These are phyloP conservation scores for Diplodia seriata DNA, from an alignment of 2,329 filamentous ascomycete species.

Conservation along the genomic window DNA sequence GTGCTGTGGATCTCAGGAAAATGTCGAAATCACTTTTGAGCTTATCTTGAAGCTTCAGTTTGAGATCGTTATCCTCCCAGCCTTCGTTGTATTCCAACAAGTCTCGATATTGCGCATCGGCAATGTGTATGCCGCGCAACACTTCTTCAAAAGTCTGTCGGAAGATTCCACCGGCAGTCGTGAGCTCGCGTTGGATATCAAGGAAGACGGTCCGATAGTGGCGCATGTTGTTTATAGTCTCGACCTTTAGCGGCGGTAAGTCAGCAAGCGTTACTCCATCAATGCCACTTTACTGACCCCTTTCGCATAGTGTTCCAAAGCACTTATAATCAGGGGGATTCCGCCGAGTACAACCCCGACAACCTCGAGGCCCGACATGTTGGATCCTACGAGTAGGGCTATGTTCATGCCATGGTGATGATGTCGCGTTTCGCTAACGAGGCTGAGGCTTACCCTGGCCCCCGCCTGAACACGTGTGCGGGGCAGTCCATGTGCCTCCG, in stretches of 20 bases:
- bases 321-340: slow-evolving; percentile 35
- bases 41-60: too few species aligned
- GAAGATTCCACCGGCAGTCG: slow-evolving; percentile 27
- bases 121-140: slow-evolving; percentile 8
- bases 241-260: slow-evolving; percentile 19
- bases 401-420: too few species aligned
- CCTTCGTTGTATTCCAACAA: slow-evolving; percentile 19
- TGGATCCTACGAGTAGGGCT: too few species aligned
- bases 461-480: too few species aligned
- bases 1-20: too few species aligned
- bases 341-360: slow-evolving; percentile 35
- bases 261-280: not conserved
- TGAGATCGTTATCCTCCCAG: slow-evolving; percentile 4
- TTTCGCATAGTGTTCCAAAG: slow-evolving; percentile 33
- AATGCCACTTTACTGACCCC: slow-evolving; percentile 19
- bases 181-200: slow-evolving; percentile 27
- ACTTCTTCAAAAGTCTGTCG: slow-evolving; percentile 34
- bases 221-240: slow-evolving; percentile 32
- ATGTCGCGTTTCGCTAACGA: too few species aligned
- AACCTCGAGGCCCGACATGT: slow-evolving; percentile 37
- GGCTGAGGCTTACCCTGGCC: too few species aligned
- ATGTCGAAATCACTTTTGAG: too few species aligned
- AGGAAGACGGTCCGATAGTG: slow-evolving; percentile 32
- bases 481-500: too few species aligned
- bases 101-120: slow-evolving; percentile 24